Base-by-base conservation (phyloP, 176 grass and related monocot species). In the Avena sativa region DNA sequence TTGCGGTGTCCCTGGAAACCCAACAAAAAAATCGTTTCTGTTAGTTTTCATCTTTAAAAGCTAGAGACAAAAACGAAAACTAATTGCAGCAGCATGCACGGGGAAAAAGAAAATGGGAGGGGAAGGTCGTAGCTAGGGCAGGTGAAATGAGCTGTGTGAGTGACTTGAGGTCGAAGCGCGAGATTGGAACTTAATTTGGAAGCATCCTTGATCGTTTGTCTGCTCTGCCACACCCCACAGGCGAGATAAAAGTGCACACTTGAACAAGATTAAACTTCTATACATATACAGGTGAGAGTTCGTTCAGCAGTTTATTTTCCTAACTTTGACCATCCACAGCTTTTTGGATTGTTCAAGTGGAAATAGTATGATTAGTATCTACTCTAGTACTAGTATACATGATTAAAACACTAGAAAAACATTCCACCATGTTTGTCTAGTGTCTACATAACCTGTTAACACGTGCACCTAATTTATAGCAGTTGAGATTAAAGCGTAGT, bases 1-100 rank as follows among this genome's bases (percentile, higher is more conserved):
- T 17, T 91, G 74, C 81, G 85, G 85, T 85, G 85, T 84, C 51
- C 51, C 15, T 76, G 85, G 85, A 88, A 81, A 69, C 69, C 60
- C 76, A 81, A 64, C 81, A 87, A 11, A 8, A 10, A 21, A n/a
- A 43, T 67, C 7, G 44, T 21, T 8, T 25, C 0, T 12, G 2
- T 26, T 16, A 28, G 50, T n/a, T 48, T 36, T 17, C 59, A 17
- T 46, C 79, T 58, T 66, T 32, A 77, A 48, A 76, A 11, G 15
- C 44, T 55, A 86, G 38, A n/a, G 58, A 66, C 79, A 51, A 58
- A 87, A 12, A 0, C 0, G 15, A 26, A 50, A 6, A 19, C 3
- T 15, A 49, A 11, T 9, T 17, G 21, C 11, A 2, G 7, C 23
- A 40, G 6, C 20, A n/a, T 5, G 6, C 50, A 30, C 2, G 30